Percentiles rank a stretch among this genome's conserved stretches.
phyloP scores from a whole-genome alignment of 192 early-diverging fungal species.

The Coemansia sp. region DNA sequence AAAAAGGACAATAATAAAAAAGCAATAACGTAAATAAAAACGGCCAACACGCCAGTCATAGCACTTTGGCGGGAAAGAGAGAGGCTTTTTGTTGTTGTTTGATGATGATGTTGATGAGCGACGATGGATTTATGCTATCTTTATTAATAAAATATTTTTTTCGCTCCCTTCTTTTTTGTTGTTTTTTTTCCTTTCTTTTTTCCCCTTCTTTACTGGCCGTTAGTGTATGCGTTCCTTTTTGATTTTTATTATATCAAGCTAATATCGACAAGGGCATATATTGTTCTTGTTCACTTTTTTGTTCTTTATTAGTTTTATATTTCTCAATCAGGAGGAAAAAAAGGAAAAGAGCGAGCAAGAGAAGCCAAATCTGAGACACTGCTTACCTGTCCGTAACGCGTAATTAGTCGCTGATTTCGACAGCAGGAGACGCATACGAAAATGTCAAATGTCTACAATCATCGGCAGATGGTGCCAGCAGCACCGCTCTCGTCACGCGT shows the following conservation, averaged over 20 bases:
- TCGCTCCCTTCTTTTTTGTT: background rate
- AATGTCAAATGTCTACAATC: slow-evolving; percentile 79
- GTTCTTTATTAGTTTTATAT: slow-evolving; percentile 1
- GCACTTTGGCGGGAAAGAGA: too few relatives aligned
- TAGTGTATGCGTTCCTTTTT: background rate
- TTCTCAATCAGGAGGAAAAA: slow-evolving; percentile 25
- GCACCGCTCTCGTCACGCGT: slow-evolving; percentile 62
- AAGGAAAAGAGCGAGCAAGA: slow-evolving; percentile 72
- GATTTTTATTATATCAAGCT: background rate
- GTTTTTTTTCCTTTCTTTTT: background rate
- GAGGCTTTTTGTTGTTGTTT: too few relatives aligned
- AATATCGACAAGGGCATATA: slow-evolving; percentile 42
- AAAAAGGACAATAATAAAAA: too few relatives aligned
- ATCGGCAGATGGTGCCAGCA: slow-evolving; percentile 75
- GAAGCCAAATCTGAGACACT: slow-evolving; percentile 91
- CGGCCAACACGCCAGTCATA: too few relatives aligned
- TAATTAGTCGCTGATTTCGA: background rate
- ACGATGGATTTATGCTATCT: background rate
- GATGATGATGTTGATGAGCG: too few relatives aligned
- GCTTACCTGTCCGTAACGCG: slow-evolving; percentile 75
- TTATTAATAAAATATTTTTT: too few relatives aligned
- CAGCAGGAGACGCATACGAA: background rate
- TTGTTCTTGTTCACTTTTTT: slow-evolving; percentile 5
- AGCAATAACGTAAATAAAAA: too few relatives aligned
- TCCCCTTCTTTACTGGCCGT: background rate